Base-by-base conservation (phyloP, 371 early-diverging fungal genomes). In the Rhizopus stolonifer region DNA sequence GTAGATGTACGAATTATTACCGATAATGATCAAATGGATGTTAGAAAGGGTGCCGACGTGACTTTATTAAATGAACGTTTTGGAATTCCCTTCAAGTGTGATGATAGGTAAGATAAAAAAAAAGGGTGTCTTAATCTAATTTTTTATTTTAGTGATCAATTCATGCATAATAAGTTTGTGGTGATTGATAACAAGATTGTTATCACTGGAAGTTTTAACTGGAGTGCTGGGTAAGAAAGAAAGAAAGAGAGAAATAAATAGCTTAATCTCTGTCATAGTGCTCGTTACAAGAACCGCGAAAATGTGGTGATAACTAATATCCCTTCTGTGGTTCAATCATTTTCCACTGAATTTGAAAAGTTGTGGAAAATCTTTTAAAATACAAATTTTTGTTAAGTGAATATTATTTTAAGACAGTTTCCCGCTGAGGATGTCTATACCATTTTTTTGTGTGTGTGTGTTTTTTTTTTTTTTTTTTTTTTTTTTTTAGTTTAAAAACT, bases 131-230 rank as follows among this genome's bases (percentile, higher is more conserved):
- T n/a, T n/a, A n/a, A n/a, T n/a, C n/a, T n/a, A n/a, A n/a, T n/a
- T n/a, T n/a, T n/a, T n/a, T n/a, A n/a, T n/a, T n/a, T 11, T 51
- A 77, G 74, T 32, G 65, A 66, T 1, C 68, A 66, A 55, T 75
- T 80, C 42, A 86, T 86, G 86, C 86, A 86, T 52, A 78, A 84
- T 50, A 86, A 85, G 60, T 86, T 86, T 70, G 82, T 80, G 11
- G 71, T 86, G 11, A 72, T 84, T 42, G 86, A 86, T 55, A 48
- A 49, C 11, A 71, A 64, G 23, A 68, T 60, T 1, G 62, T 78
- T 17, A 61, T 75, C 34, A 78, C 72, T 14, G 79, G 79, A 19
- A 73, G 74, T 32, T 78, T 72, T 58, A 78, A 78, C 48, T 78
- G 79, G 79, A 73, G 75, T 34, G 64, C 62, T 25, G 69, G 65